Conservation (phyloP, 805 yeast genomes). For the Huiozyma sinensis region DNA sequence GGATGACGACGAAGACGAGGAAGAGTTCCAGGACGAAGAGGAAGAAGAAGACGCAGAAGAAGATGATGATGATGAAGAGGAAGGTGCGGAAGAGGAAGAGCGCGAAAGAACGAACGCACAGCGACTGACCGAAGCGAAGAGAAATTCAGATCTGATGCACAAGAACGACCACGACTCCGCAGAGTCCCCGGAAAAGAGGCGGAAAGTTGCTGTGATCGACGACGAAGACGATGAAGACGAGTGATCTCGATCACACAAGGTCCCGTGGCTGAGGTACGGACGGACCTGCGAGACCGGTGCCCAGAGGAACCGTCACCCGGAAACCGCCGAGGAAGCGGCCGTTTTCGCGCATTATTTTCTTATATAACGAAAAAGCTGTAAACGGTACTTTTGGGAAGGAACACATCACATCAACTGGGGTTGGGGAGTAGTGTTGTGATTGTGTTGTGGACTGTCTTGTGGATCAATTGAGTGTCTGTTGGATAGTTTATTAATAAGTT, state of each 20-base stretch:
- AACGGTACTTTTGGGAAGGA: too few species aligned
- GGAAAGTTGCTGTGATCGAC: slow-evolving; percentile 22
- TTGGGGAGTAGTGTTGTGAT: too few species aligned
- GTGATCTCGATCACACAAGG: background rate
- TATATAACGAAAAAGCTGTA: too few species aligned
- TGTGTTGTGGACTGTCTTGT: too few species aligned
- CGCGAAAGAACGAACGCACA: slow-evolving; percentile 49
- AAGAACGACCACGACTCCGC: slow-evolving; percentile 23
- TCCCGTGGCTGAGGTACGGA: background rate
- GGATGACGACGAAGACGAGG: slow-evolving; percentile 28
- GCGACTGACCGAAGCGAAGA: slow-evolving; percentile 43
- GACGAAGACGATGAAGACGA: slow-evolving; percentile 37
- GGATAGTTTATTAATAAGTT: too few species aligned
- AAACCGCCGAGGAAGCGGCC: too few species aligned
- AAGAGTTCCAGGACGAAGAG: slow-evolving; percentile 18
- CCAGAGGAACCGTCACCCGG: too few species aligned
- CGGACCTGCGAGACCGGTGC: too few species aligned
- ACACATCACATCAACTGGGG: too few species aligned
- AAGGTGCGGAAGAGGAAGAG: slow-evolving; percentile 39
- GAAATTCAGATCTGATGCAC: slow-evolving; percentile 45
- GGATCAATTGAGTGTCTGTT: too few species aligned
- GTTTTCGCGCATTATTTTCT: too few species aligned
- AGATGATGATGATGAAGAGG: slow-evolving; percentile 34
- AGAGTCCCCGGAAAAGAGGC: slow-evolving; percentile 22
- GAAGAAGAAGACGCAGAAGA: slow-evolving; percentile 21